Conservation (phyloP, 805 yeast species). For the Starmerella vaccinii region DNA sequence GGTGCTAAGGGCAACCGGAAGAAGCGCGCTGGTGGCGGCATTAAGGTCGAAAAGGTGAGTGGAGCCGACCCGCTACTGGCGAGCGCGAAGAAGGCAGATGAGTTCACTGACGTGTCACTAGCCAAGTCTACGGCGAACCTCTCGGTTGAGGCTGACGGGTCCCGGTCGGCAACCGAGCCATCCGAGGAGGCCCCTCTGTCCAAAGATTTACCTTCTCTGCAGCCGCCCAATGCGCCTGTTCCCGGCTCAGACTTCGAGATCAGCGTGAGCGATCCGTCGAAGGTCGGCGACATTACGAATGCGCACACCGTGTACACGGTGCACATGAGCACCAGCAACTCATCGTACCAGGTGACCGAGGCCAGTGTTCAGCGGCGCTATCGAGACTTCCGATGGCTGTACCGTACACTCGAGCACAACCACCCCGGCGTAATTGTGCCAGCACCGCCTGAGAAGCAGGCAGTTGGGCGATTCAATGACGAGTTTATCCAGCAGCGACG, state of each 20-base stretch:
- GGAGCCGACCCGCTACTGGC: conserved; percentile 17
- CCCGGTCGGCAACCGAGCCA: background rate
- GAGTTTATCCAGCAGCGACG: conserved; percentile 82
- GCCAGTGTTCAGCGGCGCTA: conserved; percentile 70
- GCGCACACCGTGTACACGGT: conserved; percentile 85
- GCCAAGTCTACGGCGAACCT: conserved; percentile 4
- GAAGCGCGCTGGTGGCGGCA: conserved; percentile 13
- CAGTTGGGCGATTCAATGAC: conserved; percentile 82
- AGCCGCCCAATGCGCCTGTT: background rate
- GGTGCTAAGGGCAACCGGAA: background rate
- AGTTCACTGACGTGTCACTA: conserved; percentile 4
- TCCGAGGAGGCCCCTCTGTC: background rate
- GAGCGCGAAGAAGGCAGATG: conserved; percentile 7
- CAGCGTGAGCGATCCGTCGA: conserved; percentile 17
- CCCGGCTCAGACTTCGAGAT: conserved; percentile 12
- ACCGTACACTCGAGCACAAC: conserved; percentile 71
- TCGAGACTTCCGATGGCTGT: conserved; percentile 88
- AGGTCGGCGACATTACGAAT: conserved; percentile 75
- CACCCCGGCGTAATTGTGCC: conserved; percentile 89
- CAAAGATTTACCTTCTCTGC: background rate
- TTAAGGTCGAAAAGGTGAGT: conserved; percentile 13
- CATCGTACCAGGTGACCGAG: conserved; percentile 34
- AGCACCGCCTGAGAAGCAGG: conserved; percentile 92
- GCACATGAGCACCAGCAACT: conserved; percentile 46
- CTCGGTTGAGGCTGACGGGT: background rate